Base-by-base conservation (phyloP, 83 land plant species). In the Diphasiastrum complanatum region DNA sequence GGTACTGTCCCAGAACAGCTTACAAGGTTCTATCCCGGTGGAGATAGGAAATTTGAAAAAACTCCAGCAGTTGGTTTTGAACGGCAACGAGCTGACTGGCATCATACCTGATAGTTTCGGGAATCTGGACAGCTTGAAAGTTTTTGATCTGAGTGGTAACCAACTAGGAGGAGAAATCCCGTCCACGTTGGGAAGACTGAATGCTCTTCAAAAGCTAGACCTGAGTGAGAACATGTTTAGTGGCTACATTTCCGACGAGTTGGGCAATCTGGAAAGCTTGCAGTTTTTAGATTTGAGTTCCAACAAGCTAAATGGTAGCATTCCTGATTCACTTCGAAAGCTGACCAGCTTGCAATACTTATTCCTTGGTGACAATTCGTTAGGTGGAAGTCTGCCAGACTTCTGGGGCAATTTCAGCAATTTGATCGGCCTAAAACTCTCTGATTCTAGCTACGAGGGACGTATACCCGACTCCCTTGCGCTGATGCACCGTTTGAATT, bases 51-150 rank as follows among this genome's bases (percentile, higher is more conserved):
- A 5, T n/a, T 30, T 22, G 29, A 5, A 28, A 54, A 54, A 18
- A 10, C 58, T 54, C 16, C n/a, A 28, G 58, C 58, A 54, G 58
- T 5, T 54, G 29, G 58, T 54, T 54, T 10, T 54, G 6, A 54
- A 33, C 25, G 33, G 29, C 33, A 54, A 30, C 33, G 5, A 33
- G 5, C 33, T 54, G n/a, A 33, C 36, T 5, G 33, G 33, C 3
- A 10, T 6, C 6, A 11, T 54, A 5, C 58, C 58, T 28, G 36
- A 8, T 11, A 5, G 16, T n/a, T 11, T 54, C n/a, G 29, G 34
- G 11, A 10, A 8, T 10, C 6, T 54, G 33, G 29, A 18, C 6
- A 54, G 33, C 5, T 33, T 54, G 25, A 25, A 25, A 5, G 29
- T 54, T 11, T 33, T 54, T 25, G 58, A 54, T 33, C 10, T 28